Evolutionary conservation across 2,329 filamentous ascomycete species (phyloP), one percentile per base, ranked within the genome.

Genomic region (Calonectria crousiana): DNA sequence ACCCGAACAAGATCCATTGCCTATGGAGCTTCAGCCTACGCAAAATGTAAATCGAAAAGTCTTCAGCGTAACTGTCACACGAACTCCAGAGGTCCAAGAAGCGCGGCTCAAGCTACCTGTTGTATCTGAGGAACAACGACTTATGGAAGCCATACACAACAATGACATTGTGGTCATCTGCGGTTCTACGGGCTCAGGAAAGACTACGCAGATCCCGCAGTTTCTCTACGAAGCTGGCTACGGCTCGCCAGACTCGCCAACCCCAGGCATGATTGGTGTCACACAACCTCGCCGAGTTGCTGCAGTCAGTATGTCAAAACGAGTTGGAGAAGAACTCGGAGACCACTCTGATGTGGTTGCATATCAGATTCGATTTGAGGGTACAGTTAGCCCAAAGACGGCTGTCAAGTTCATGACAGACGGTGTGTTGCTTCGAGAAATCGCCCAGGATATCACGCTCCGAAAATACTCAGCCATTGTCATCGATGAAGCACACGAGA

Each of bases 341-440:
- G 89, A 94, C 60, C 92, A 93, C 79, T 92, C 92, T n/a, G 88
- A 93, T 32, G 90, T 91, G 62, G 96, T 99, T 9, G 95, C 95
- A 6, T 97, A 98, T 83, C 97, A 96, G 83, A 98, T 99, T 79
- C 94, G 97, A 30, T 99, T 98, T 78, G 97, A 99, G 82, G 95
- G 94, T 65, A 96, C 93, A 0, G 92, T 94, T 2, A 92, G 92
- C 64, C 88, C 92, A 34, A 93, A 95, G 67, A 99, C 97, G 0
- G 94, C 95, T 8, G 92, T 99, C 83, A 99, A 99, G 84, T 99
- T 98, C 86, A 98, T 99, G 96, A 99, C 97, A 0, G 97, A 99
- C 84, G 97, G 97, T 89, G 95, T 99, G 34, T 88, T 99, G 74
- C 90, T 99, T 13, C 93, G 97, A 71, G 97, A 99, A 84, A 93